Evolutionary conservation across 2,329 filamentous ascomycete genomes (phyloP), one percentile per base, ranked within the genome.

Genomic region (Pyrenophora graminea): DNA sequence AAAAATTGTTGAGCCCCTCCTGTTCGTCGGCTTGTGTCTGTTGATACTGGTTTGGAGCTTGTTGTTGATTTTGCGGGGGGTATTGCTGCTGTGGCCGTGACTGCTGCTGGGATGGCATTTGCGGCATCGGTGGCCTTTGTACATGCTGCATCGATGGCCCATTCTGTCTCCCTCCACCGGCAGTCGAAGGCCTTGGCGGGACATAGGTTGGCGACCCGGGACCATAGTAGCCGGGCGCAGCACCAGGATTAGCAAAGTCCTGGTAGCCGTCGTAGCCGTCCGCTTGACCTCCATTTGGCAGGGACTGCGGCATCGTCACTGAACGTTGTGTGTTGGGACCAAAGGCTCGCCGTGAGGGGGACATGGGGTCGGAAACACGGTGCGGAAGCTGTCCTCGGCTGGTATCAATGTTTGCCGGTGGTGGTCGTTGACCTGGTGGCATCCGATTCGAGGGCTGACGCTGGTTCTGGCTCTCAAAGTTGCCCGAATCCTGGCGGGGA

Each of bases 1-100:
- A 81, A 45, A 84, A 74, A 47, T 78, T 78, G 32, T 80, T 79
- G 36, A 82, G 58, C 38, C 77, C 77, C 21, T 78, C 73, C 37
- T 74, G 64, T 30, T 64, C 63, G 23, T 68, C 62, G 31, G 65
- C 56, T 25, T 67, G 62, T 6, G 53, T 46, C n/a, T 59, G 62
- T 36, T 55, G 43, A 13, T 59, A 53, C 32, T 68, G 66, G n/a
- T 55, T 45, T 7, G 56, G 52, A 18, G 58, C 45, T 34, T 62
- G 59, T 18, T 62, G 50, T 36, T 63, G 57, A 2, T 53, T 34
- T 32, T 58, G 59, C 13, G 56, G 59, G 25, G 60, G 61, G 21
- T 64, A 56, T 27, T 59, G 56, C 10, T 55, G 44, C 37, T 62
- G 61, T 25, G 60, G 61, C 27, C 62, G 45, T 40, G 38, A 51